Evolutionary conservation across 169 alveolate species (phyloP), one percentile per base, ranked within the genome.

Genomic region (Cryptosporidium sp.): DNA sequence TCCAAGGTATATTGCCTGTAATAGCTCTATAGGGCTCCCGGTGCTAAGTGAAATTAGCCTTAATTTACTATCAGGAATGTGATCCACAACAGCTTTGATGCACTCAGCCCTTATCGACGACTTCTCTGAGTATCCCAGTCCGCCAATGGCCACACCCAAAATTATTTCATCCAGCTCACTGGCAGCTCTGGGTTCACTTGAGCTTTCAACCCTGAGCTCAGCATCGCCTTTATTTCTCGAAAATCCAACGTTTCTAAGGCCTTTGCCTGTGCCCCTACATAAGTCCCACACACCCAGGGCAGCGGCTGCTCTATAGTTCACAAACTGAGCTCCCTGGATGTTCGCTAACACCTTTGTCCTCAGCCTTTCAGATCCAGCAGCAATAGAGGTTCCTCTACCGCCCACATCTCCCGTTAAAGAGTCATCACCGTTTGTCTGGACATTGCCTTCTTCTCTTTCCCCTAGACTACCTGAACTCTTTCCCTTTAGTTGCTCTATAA

Each of bases 281-380:
- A 80, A 39, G 45, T 80, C 89, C 89, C 74, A 80, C n/a, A 80
- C 52, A 12, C 80, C 75, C 33, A 80, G 75, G 8, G 89, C 51
- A 0, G 89, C 73, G 5, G 89, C 89, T 26, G 39, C 52, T 65
- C 89, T 80, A 29, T 80, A 80, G 35, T 80, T 29, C 75, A 45
- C 33, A 65, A 62, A 80, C 9, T 80, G 89, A n/a, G 89, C 89
- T 62, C 89, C 89, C 65, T 80, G 89, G 26, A 80, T 80, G 41
- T 80, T 80, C 12, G 65, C 89, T 2, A 80, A 39, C 33, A 80
- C 18, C 18, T 48, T 80, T 4, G 75, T 35, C 26, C 69, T 59
- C 10, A 67, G 37, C n/a, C 12, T 31, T 3, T 41, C 14, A 10
- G 33, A 12, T 6, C 45, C 12, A 61, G 12, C 9, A n/a, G 45